Evolutionary conservation across 352 stramenopile genomes (phyloP), one percentile per base, ranked within the genome.

Genomic region (Phytophthora pluvialis): DNA sequence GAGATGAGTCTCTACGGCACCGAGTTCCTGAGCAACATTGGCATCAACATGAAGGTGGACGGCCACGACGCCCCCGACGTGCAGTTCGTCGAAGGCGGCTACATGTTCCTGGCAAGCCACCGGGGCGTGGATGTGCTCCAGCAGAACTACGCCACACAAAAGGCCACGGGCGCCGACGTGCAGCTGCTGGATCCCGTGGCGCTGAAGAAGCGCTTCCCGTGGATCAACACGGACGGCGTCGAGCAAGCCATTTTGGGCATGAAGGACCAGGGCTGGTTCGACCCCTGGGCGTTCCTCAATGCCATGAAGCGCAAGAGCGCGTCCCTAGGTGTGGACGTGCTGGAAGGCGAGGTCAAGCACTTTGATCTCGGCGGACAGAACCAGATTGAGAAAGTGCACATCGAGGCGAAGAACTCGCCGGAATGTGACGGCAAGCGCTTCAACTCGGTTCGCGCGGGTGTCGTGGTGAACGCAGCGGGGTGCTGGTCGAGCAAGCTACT

Each of bases 261-360:
- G 18, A 81, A 88, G 39, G 59, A 93, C 46, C 81, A 94, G 42
- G 87, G 87, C 16, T 95, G 87, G 87, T 95, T 95, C 64, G 87
- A 95, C 38, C 87, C 87, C 4, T 95, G 87, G 87, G 83, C 83
- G 4, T 93, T 81, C 62, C 68, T 95, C 48, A 77, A 66, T 9
- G 85, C 84, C 11, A 83, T 95, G 61, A 93, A 92, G 67, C 76
- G 71, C 33, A 93, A 91, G 68, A 86, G 78, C 59, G 53, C 86
- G 3, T 60, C 75, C n/a, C 64, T 95, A 12, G 87, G 84, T 25
- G 87, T 95, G 42, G 71, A 93, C 44, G 70, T 93, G 10, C 64
- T 93, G 33, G 71, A 90, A 58, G 87, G 87, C 44, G 83, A 93
- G 31, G 76, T 91, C 28, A 84, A 83, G 16, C 68, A 68, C 42